phyloP scores from a whole-genome alignment of 2,329 filamentous ascomycete genomes.

The Penicillium thymicola region DNA sequence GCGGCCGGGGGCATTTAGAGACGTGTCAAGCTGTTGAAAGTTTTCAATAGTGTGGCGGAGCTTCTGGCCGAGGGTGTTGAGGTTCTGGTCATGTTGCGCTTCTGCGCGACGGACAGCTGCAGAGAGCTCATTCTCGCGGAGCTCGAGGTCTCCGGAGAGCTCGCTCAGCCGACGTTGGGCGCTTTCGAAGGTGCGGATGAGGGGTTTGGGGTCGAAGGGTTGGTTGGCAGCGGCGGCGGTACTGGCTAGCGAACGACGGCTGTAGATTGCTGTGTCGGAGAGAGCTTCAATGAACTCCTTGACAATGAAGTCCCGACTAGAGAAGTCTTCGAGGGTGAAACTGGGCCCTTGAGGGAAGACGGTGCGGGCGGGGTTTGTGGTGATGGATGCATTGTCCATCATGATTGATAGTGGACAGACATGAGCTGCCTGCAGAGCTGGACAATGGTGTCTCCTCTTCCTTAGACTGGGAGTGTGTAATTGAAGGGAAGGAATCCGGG shows the following conservation, averaged over 20 bases:
- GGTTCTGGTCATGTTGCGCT: constrained; percentile 84
- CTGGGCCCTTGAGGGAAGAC: constrained; percentile 75
- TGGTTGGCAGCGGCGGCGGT: constrained; percentile 35
- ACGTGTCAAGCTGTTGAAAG: constrained; percentile 85
- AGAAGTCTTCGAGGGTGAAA: constrained; percentile 86
- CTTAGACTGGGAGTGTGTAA: background rate
- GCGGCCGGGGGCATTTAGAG: constrained; percentile 62
- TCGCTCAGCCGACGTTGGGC: constrained; percentile 53
- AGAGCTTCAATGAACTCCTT: constrained; percentile 95
- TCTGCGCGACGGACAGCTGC: constrained; percentile 89
- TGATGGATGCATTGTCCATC: constrained; percentile 41
- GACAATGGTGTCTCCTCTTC: background rate
- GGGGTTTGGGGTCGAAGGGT: constrained; percentile 89
- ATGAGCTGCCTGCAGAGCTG: constrained; percentile 9
- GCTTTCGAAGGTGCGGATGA: constrained; percentile 90
- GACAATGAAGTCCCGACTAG: constrained; percentile 90
- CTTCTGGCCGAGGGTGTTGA: constrained; percentile 81
- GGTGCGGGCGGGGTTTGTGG: constrained; percentile 52
- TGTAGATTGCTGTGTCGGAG: constrained; percentile 74
- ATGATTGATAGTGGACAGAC: constrained; percentile 20
- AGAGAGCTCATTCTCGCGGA: constrained; percentile 84
- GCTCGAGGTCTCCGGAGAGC: constrained; percentile 73
- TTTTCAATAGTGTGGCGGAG: constrained; percentile 88
- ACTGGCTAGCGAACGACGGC: constrained; percentile 69
- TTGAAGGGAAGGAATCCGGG: constrained; percentile 3